phyloP scores from a whole-genome alignment of 2,329 filamentous ascomycete genomes.

The Aureobasidium lini region DNA sequence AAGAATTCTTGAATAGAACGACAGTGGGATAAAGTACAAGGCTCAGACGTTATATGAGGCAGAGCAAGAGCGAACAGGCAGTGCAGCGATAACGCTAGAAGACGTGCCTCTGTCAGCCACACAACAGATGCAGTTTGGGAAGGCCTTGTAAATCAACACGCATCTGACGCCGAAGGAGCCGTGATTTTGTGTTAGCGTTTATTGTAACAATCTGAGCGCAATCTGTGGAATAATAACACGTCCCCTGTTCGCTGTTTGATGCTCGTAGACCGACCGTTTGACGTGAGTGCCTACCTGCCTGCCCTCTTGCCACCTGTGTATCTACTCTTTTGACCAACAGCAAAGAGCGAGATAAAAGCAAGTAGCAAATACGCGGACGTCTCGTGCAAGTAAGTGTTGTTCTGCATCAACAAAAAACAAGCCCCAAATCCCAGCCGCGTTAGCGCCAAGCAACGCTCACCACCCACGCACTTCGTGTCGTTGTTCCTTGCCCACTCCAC shows the following conservation, averaged over 20 bases:
- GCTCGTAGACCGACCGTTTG: neutral
- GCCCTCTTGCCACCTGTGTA: neutral
- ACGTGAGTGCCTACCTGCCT: neutral
- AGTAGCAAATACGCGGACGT: neutral
- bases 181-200: constrained; percentile 5
- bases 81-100: neutral
- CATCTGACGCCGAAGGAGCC: neutral
- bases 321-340: neutral
- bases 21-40: neutral
- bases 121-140: neutral
- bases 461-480: too few species aligned
- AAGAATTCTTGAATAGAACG: too few species aligned
- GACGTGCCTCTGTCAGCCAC: neutral
- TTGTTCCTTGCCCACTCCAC: too few species aligned
- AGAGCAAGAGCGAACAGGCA: neutral
- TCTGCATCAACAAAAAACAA: neutral
- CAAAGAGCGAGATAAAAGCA: neutral
- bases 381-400: neutral
- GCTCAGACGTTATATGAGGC: neutral
- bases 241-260: neutral
- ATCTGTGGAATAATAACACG: constrained; percentile 8
- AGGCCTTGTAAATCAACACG: neutral
- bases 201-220: neutral
- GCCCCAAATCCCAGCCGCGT: neutral
- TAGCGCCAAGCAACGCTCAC: too few species aligned